Base-by-base conservation (phyloP, 208 protist species). In the Herpetomonas muscarum region DNA sequence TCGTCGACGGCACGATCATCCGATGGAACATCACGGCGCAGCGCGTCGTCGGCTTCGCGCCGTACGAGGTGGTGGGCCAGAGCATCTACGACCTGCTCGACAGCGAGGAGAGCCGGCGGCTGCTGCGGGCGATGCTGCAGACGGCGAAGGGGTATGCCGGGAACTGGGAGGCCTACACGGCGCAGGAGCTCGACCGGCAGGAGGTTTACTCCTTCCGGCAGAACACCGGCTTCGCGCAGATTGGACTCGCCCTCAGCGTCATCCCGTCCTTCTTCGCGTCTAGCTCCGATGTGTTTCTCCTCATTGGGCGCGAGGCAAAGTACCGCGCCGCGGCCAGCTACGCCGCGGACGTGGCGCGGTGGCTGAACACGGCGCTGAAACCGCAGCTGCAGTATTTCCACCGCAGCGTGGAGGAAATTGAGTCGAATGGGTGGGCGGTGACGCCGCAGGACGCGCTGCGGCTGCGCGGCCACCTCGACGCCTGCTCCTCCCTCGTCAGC, bases 1-100 rank as follows among this genome's bases (percentile, higher is more conserved):
- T 94, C 12, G 69, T 70, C 25, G 85, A 94, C 57, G 88, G 88
- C 56, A 90, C 82, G n/a, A 83, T 94, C 46, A 88, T 92, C 47
- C 88, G 83, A 5, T 94, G 88, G 85, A 94, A 91, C 70, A 44
- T 52, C 25, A 64, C 64, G 19, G 82, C 77, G 13, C 69, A 84
- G 47, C 62, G 59, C 10, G 73, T 81, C 17, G 91, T 80, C 12
- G 85, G 85, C 25, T 89, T 76, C 59, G 57, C 61, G 0, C 65
- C 71, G 2, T 77, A 74, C 21, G 65, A 91, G 54, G 76, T 77
- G 3, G 66, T 94, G 17, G 88, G 88, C 22, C 80, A 90, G 51
- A 82, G 65, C 56, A 75, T 94, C 24, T 91, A 79, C 58, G 61
- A 74, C 29, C 61, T 92, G 51, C 60, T 94, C 25, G 48, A 53